Evolutionary conservation across 2,329 filamentous ascomycete species (phyloP).

Genomic region (Apiospora rasikravindrae): DNA sequence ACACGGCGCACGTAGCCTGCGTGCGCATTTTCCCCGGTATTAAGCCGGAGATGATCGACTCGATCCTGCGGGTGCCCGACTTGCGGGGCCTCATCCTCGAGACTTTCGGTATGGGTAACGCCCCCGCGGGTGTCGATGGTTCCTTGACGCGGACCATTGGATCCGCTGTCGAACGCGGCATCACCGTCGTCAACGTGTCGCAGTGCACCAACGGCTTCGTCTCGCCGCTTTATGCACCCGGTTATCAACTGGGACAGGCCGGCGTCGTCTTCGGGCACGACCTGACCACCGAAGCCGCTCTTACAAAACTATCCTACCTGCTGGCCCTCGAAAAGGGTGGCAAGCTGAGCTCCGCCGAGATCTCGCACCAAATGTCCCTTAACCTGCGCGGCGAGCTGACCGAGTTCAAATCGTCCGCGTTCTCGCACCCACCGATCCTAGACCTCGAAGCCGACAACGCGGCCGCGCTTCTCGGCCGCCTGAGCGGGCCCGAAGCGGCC

Average conservation of each 20-base stretch:
- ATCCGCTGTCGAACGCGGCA: slow-evolving; percentile 77
- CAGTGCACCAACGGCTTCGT: slow-evolving; percentile 84
- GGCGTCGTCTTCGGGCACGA: slow-evolving; percentile 91
- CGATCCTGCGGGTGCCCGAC: slow-evolving; percentile 76
- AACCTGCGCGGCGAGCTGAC: slow-evolving; percentile 87
- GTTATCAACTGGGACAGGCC: slow-evolving; percentile 77
- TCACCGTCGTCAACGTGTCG: slow-evolving; percentile 88
- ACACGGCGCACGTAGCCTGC: slow-evolving; percentile 89
- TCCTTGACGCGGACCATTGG: slow-evolving; percentile 79
- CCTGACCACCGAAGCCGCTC: slow-evolving; percentile 86
- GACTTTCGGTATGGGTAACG: slow-evolving; percentile 92
- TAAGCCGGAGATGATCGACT: slow-evolving; percentile 90
- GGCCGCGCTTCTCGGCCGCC: slow-evolving; percentile 55
- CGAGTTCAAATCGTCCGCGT: slow-evolving; percentile 72
- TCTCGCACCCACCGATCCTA: slow-evolving; percentile 72
- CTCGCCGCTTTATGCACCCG: slow-evolving; percentile 77
- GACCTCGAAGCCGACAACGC: slow-evolving; percentile 44
- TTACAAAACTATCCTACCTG: slow-evolving; percentile 89
- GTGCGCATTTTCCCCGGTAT: slow-evolving; percentile 91
- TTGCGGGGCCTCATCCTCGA: slow-evolving; percentile 85
- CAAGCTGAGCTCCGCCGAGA: slow-evolving; percentile 63
- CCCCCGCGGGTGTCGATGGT: slow-evolving; percentile 81
- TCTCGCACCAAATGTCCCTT: slow-evolving; percentile 72
- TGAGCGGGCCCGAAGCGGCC: slow-evolving; percentile 58
- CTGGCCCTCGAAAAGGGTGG: slow-evolving; percentile 59